Evolutionary conservation across 78 protist species (phyloP), one percentile per base, ranked within the genome.

Genomic region (slime mould (Dictyostelium discoideum)): DNA sequence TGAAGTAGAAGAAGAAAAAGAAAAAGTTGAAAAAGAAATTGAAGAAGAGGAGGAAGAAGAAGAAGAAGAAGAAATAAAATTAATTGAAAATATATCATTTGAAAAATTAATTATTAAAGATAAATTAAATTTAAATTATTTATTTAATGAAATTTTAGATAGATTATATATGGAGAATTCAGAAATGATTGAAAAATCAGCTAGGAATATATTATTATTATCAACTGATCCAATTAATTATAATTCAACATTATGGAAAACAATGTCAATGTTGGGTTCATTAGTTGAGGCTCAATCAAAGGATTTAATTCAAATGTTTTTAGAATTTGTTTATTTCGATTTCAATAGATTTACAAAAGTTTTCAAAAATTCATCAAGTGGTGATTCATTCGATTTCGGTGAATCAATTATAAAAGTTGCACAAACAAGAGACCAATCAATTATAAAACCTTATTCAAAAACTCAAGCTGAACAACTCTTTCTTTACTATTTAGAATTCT

Each of bases 401-500:
- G 54, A 29, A 0, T 37, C 32, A 10, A 9, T 84, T 22, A 60
- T 0, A 37, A 84, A 74, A 63, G 5, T 73, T 0, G 14, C 18
- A 0, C 24, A 29, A 60, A 32, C 81, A 16, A 84, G 69, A 60
- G 69, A 60, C 20, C 69, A 1, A 60, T 60, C 69, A 16, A 60
- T 60, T 60, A 20, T 60, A 13, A 60, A 84, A 22, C 78, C 78
- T 39, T 88, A 81, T 65, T 42, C 87, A 18, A 78, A 80, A 29
- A 3, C 26, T n/a, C 87, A 88, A 80, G 87, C 95, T 5, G 48
- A 26, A 18, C 42, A 24, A 16, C 20, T 90, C 1, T 54, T 82
- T 10, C 39, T 83, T 11, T 67, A 48, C 77, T 90, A 57, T 77
- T 79, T 90, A 6, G 95, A 90, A 14, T 79, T 90, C 88, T 90